Percentiles rank a stretch among this genome's conserved stretches.
Conservation (phyloP, 768 basidiomycete species). For the Tricholoma matsutake region DNA sequence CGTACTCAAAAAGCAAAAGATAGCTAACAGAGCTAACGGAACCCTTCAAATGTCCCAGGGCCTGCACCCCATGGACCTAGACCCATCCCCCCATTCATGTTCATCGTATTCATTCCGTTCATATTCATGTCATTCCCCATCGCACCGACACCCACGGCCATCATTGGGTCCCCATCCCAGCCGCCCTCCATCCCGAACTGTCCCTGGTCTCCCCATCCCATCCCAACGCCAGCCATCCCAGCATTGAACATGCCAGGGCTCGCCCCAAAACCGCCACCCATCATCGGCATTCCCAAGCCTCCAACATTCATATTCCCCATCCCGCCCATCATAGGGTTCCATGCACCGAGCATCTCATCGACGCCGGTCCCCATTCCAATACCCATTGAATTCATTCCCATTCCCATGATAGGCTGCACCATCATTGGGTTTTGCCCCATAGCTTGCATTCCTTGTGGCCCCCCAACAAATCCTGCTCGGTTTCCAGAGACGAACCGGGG, state of each 20-base stretch:
- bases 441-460: conserved; percentile 21
- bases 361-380: conserved; percentile 27
- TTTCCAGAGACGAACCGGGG: conserved; percentile 15
- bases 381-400: conserved; percentile 24
- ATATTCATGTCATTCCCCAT: conserved; percentile 41
- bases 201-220: conserved; percentile 33
- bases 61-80: conserved; percentile 32
- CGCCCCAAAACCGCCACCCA: conserved; percentile 22
- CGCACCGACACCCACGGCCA: conserved; percentile 37
- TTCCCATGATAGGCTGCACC: conserved; percentile 31
- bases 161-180: conserved; percentile 32
- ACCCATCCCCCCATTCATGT: conserved; percentile 40
- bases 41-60: conserved; percentile 9
- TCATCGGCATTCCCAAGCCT: conserved; percentile 26
- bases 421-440: conserved; percentile 34
- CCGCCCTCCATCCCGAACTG: conserved; percentile 29
- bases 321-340: conserved; percentile 32
- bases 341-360: conserved; percentile 34
- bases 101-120: conserved; percentile 25
- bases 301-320: conserved; percentile 29
- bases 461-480: conserved; percentile 24
- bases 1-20: too few species aligned
- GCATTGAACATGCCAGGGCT: conserved; percentile 28
- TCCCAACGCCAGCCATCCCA: conserved; percentile 31
- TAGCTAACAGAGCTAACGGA: conserved; percentile 3